Conservation (phyloP, 75 land plant species). For the Sequoiadendron giganteum region DNA sequence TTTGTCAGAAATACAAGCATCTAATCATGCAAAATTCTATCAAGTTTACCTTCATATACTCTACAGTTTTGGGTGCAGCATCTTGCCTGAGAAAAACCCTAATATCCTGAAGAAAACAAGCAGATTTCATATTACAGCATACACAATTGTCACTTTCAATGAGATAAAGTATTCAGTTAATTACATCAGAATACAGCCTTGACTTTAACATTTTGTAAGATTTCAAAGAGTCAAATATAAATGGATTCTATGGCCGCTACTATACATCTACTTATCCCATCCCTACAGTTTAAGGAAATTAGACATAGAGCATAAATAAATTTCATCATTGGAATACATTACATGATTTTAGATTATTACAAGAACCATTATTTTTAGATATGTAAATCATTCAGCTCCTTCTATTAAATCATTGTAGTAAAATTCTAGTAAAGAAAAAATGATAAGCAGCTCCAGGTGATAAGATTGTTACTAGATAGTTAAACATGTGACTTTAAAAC, state of each 20-base stretch:
- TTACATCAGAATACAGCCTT: background rate
- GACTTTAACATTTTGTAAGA: background rate
- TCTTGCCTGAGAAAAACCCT: background rate
- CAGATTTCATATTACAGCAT: background rate
- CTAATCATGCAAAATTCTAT: background rate
- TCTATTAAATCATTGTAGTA: background rate
- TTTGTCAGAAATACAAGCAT: background rate
- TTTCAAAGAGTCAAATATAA: background rate
- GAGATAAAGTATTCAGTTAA: background rate
- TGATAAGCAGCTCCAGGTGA: background rate
- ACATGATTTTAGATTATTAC: background rate
- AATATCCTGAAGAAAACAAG: slow-evolving; percentile 2
- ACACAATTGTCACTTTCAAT: background rate
- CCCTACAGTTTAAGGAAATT: background rate
- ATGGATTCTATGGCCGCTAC: background rate
- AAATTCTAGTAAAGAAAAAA: background rate
- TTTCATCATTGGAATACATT: background rate
- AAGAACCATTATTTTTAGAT: background rate
- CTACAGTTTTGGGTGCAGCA: slow-evolving; percentile 9
- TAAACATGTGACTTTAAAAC: background rate
- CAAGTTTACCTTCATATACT: background rate
- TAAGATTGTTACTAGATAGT: background rate
- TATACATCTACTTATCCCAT: background rate
- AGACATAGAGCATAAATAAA: background rate
- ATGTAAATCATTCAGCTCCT: background rate